These are phyloP conservation scores for Wallacemonas collosoma DNA, from an alignment of 208 protist species.

Conservation along the genomic window DNA sequence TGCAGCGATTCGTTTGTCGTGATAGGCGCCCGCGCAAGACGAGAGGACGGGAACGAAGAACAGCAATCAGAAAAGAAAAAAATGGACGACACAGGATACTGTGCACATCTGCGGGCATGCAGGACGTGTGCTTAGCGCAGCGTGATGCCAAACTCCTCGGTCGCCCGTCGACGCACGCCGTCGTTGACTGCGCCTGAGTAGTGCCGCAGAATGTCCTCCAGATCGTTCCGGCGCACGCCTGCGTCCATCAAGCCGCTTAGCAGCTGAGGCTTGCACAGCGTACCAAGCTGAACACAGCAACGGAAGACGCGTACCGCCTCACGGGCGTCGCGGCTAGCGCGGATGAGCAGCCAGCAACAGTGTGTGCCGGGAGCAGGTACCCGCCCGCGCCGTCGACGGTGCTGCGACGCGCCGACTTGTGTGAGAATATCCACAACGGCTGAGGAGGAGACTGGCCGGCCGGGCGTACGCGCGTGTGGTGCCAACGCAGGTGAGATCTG, in stretches of 20 bases:
- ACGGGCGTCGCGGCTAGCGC: conserved; percentile 19
- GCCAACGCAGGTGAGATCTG: background rate
- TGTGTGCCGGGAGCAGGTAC: conserved; percentile 28
- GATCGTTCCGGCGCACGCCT: conserved; percentile 24
- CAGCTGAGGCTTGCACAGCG: conserved; percentile 60
- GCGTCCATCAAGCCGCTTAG: conserved; percentile 60
- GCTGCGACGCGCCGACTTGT: background rate
- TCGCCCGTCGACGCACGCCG: conserved; percentile 42
- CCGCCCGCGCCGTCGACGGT: background rate
- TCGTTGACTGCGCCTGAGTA: conserved; percentile 52
- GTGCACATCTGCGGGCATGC: no score
- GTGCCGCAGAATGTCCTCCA: conserved; percentile 37
- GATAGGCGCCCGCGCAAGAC: no score
- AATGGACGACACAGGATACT: no score
- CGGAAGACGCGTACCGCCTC: conserved; percentile 51
- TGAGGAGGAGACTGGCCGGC: conserved; percentile 5
- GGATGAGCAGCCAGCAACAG: conserved; percentile 25
- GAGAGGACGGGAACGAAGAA: no score
- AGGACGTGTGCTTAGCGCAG: background rate
- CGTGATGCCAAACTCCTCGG: conserved; percentile 24
- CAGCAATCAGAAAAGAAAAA: no score
- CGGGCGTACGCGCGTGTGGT: conserved; percentile 7
- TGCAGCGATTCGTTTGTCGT: no score
- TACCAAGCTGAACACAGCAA: conserved; percentile 47
- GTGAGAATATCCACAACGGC: conserved; percentile 16